Evolutionary conservation across 2,329 filamentous ascomycete species (phyloP).

Genomic region (Arthroderma uncinatum): DNA sequence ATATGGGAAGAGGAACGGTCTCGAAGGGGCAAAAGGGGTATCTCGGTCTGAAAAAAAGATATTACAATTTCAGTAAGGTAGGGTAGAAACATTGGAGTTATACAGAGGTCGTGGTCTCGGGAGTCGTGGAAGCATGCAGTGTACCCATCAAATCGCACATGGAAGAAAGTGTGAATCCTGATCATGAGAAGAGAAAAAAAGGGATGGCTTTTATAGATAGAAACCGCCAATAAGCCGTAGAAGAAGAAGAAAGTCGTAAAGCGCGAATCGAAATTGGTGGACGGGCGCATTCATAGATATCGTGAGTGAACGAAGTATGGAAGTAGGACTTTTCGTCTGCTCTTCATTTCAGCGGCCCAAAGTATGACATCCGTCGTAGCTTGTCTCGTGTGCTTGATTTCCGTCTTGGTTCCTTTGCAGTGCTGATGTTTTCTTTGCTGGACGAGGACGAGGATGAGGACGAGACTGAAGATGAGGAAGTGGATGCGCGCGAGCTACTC

Average conservation of each 20-base stretch:
- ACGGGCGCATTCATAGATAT: not conserved
- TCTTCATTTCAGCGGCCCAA: not conserved
- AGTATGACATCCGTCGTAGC: not conserved
- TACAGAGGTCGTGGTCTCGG: not conserved
- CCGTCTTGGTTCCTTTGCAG: not conserved
- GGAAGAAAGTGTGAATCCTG: not conserved
- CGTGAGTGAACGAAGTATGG: not conserved
- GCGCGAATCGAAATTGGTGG: not conserved
- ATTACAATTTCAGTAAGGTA: not conserved
- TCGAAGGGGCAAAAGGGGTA: not conserved
- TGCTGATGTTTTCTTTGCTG: conserved; percentile 3
- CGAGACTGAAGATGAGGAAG: conserved; percentile 1
- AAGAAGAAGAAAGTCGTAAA: conserved; percentile 2
- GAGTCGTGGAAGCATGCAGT: not conserved
- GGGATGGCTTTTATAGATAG: not conserved
- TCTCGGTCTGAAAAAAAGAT: conserved; percentile 3
- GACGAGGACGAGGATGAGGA: not conserved
- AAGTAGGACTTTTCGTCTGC: not conserved
- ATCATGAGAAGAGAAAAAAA: not conserved
- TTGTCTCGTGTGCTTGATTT: not conserved
- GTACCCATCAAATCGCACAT: not conserved
- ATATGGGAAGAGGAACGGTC: not conserved
- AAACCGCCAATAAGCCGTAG: not conserved
- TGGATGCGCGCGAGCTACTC: not conserved
- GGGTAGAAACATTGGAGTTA: not conserved